Evolutionary conservation across 345 rosid genomes (phyloP), one percentile per base, ranked within the genome.

Genomic region (Odontarrhena argentea): DNA sequence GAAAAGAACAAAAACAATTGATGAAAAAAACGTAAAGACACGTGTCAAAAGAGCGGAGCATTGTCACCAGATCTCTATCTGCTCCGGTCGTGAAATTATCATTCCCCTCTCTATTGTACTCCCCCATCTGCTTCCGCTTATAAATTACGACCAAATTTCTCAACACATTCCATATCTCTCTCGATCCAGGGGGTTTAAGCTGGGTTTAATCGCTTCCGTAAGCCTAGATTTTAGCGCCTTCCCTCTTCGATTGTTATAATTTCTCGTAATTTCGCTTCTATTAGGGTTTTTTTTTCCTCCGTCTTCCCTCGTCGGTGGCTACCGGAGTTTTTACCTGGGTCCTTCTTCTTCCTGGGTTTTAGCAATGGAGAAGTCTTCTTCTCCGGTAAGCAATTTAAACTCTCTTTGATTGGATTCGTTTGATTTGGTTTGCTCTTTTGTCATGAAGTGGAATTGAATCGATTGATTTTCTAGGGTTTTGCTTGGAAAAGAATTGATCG

Each of bases 171-270:
- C 25, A 25, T 40, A 28, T 50, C 12, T 36, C 28, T 56, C 74
- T 49, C 54, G 76, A 73, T 73, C 76, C 61, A 41, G 52, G 52
- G 60, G 76, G 76, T 50, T 73, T 63, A 65, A 73, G 63, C 69
- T 42, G 69, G 77, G 73, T 67, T 60, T 67, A 44, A 52, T 52
- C 63, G 30, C 48, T 26, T 54, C 14, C 34, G 8, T 10, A 53
- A 13, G 63, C 50, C 22, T 60, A 37, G 1, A 60, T 5, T 67
- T 67, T 60, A 59, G 68, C 72, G 72, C 72, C 72, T 59, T 67
- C 43, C 57, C 60, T 67, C 67, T 67, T 63, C 67, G 22, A 7
- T 18, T 3, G 52, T 64, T 3, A 18, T 1, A 26, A 45, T 5
- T 14, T 30, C 57, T 45, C 66, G 41, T 30, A 50, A 51, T 58